phyloP scores from a whole-genome alignment of 768 basidiomycete genomes.

The Boletus coccyginus region DNA sequence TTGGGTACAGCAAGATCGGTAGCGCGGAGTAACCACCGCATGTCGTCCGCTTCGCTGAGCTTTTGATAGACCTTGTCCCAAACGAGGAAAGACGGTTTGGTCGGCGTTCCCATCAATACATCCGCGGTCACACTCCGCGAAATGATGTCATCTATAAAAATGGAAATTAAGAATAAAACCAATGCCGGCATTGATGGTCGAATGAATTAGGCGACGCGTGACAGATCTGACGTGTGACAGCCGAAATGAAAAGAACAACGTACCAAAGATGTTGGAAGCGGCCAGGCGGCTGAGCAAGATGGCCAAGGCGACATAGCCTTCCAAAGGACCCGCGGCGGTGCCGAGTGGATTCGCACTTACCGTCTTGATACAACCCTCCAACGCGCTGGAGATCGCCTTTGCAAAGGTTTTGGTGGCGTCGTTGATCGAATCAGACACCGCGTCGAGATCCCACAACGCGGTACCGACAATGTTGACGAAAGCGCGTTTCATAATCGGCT shows the following conservation, averaged over 20 bases:
- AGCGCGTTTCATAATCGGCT: conserved; percentile 57
- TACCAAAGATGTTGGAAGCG: conserved; percentile 53
- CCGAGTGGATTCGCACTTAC: conserved; percentile 60
- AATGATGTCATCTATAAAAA: conserved; percentile 41
- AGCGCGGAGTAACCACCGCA: conserved; percentile 75
- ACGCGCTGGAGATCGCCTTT: conserved; percentile 49
- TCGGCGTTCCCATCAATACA: conserved; percentile 42
- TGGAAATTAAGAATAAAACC: not conserved
- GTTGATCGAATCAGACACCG: conserved; percentile 27
- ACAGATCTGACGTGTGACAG: not conserved
- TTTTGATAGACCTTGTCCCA: conserved; percentile 89
- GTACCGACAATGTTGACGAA: conserved; percentile 63
- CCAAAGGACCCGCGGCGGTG: conserved; percentile 63
- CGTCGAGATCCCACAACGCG: conserved; percentile 49
- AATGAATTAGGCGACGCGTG: not conserved
- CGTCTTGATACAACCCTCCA: conserved; percentile 71
- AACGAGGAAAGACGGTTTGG: conserved; percentile 82
- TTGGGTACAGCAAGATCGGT: conserved; percentile 46
- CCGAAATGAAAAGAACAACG: conserved; percentile 17
- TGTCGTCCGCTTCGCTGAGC: conserved; percentile 55
- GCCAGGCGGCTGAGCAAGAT: conserved; percentile 62
- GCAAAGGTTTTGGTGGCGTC: conserved; percentile 51
- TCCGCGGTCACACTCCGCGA: conserved; percentile 48
- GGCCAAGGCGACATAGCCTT: conserved; percentile 79
- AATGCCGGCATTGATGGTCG: not conserved